phyloP scores from a whole-genome alignment of 2,329 filamentous ascomycete genomes.

The Elsinoe batatas region DNA sequence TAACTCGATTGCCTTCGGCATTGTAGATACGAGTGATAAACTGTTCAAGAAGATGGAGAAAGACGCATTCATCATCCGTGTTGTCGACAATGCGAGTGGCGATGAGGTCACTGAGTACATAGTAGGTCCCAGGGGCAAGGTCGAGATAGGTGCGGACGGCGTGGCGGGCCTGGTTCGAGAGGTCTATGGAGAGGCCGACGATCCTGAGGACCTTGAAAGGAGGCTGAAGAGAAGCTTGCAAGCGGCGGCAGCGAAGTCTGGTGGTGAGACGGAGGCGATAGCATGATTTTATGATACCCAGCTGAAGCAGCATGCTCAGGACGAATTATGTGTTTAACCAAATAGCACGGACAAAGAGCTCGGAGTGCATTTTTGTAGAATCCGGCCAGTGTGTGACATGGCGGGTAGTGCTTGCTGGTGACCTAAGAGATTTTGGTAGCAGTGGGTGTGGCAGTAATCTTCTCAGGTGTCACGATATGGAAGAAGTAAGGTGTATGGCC shows the following conservation, averaged over 20 bases:
- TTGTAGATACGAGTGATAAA: slow-evolving; percentile 58
- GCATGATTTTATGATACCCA: slow-evolving; percentile 7
- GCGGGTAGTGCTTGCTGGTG: too few relatives aligned
- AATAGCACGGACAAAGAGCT: too few relatives aligned
- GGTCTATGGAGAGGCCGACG: slow-evolving; percentile 39
- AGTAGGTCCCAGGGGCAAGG: slow-evolving; percentile 73
- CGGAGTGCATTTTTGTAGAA: too few relatives aligned
- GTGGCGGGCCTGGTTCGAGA: slow-evolving; percentile 58
- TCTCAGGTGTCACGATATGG: too few relatives aligned
- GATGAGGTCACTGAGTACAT: slow-evolving; percentile 73
- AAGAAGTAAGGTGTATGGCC: too few relatives aligned
- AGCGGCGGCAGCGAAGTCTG: slow-evolving; percentile 15
- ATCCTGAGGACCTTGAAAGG: slow-evolving; percentile 26
- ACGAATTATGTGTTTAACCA: too few relatives aligned
- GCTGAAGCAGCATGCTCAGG: too few relatives aligned
- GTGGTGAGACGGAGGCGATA: neutral
- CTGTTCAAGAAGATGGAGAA: slow-evolving; percentile 64
- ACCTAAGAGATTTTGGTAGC: too few relatives aligned
- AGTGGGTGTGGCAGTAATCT: too few relatives aligned
- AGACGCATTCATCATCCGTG: slow-evolving; percentile 73
- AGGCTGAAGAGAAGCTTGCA: slow-evolving; percentile 27
- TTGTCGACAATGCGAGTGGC: slow-evolving; percentile 58
- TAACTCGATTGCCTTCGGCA: slow-evolving; percentile 16
- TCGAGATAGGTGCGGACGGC: slow-evolving; percentile 71
- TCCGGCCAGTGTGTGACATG: too few relatives aligned